Percentiles rank a stretch among this genome's conserved stretches.
Conservation (phyloP, 306 rosid species). For the Cucurbita maxima region DNA sequence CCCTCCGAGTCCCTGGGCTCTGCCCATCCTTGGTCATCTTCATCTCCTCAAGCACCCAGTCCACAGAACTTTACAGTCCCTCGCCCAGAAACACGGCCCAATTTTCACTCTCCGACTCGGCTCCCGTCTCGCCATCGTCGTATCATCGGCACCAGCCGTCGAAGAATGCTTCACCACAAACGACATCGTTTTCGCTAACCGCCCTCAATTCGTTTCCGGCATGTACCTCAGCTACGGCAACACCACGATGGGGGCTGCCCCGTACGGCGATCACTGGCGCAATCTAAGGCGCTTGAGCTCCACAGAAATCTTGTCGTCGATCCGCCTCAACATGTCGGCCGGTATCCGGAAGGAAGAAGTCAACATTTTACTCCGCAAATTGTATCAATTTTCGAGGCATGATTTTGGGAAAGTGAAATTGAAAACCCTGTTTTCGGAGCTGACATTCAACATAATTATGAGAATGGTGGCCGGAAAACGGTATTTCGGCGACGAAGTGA, state of each 20-base stretch:
- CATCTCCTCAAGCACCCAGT: conserved; percentile 19
- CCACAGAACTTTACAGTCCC: conserved; percentile 9
- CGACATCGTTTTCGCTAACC: conserved; percentile 19
- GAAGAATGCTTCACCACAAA: neutral
- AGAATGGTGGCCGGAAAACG: conserved; percentile 29
- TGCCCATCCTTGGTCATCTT: conserved; percentile 23
- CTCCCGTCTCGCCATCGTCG: conserved; percentile 10
- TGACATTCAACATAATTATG: conserved; percentile 18
- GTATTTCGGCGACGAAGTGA: conserved; percentile 12
- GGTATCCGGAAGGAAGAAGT: conserved; percentile 26
- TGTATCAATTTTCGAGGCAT: neutral
- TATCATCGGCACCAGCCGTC: conserved; percentile 6
- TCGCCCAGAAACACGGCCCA: conserved; percentile 22
- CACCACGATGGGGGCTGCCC: conserved; percentile 1
- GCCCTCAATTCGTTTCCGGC: neutral
- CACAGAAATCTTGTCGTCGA: conserved; percentile 25
- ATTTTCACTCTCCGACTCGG: conserved; percentile 16
- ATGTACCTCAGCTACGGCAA: conserved; percentile 21
- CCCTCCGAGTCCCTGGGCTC: conserved; percentile 17
- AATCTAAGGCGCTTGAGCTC: conserved; percentile 36
- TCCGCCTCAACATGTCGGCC: neutral
- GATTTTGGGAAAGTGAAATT: neutral
- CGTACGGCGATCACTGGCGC: conserved; percentile 59
- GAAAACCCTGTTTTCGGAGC: conserved; percentile 4
- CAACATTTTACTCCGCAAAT: neutral